These are phyloP conservation scores for Carex parvula DNA, from an alignment of 176 grass and related monocot genomes.

Conservation along the genomic window DNA sequence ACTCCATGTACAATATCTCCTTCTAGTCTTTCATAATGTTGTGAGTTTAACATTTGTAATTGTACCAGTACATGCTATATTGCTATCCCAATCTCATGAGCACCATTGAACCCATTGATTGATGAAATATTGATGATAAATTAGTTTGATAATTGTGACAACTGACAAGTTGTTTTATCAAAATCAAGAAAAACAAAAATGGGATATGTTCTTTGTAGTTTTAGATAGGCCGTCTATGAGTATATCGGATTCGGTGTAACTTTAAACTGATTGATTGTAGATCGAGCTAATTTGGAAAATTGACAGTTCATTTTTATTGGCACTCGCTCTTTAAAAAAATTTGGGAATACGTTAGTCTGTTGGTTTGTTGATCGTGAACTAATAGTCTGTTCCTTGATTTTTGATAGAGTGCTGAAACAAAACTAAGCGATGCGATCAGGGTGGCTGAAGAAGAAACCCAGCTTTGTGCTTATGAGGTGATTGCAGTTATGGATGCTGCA, in stretches of 20 bases:
- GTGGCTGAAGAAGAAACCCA: constrained; percentile 47
- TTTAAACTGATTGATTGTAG: too few relatives aligned
- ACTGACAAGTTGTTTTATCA: too few relatives aligned
- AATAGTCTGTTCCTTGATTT: background rate
- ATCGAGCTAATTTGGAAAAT: too few relatives aligned
- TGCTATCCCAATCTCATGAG: background rate
- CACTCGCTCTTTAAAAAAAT: background rate
- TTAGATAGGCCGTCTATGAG: too few relatives aligned
- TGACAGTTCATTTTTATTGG: background rate
- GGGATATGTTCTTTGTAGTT: too few relatives aligned
- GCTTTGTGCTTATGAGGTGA: constrained; percentile 35
- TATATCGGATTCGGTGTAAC: too few relatives aligned
- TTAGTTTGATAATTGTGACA: too few relatives aligned
- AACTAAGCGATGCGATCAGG: constrained; percentile 22
- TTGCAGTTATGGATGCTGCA: constrained; percentile 48
- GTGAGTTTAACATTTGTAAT: background rate
- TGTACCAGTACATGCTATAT: background rate
- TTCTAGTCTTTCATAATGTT: background rate
- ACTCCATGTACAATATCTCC: background rate
- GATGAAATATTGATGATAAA: too few relatives aligned
- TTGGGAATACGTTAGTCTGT: background rate
- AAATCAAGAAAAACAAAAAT: too few relatives aligned
- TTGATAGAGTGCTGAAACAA: constrained; percentile 49
- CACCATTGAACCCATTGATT: too few relatives aligned
- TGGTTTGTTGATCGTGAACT: background rate